Conservation (phyloP, 1,284 basidiomycete species). For the Naganishia albida region DNA sequence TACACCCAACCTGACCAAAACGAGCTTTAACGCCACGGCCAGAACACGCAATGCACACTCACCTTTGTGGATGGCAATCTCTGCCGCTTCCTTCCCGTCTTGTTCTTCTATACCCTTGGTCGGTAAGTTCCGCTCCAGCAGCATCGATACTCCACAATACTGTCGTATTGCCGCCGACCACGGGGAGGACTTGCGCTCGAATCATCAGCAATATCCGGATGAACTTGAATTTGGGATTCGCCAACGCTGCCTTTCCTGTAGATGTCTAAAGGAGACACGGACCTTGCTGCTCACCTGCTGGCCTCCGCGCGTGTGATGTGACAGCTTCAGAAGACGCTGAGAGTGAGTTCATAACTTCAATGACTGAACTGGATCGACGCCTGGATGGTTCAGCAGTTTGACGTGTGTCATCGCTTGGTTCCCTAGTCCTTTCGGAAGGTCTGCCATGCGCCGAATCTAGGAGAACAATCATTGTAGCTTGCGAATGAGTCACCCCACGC, state of each 20-base stretch:
- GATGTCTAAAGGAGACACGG: not conserved
- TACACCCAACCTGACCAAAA: constrained; percentile 15
- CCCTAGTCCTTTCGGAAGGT: not conserved
- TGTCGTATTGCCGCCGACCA: constrained; percentile 5
- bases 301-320: not conserved
- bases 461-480: not conserved
- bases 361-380: not conserved
- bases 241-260: not conserved
- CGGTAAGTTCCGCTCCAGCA: constrained; percentile 23
- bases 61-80: constrained; percentile 20
- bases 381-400: not conserved
- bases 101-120: constrained; percentile 11
- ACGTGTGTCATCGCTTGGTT: not conserved
- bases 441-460: not conserved
- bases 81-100: constrained; percentile 22
- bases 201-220: not conserved
- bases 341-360: not conserved
- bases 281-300: too few species aligned
- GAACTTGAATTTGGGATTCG: not conserved
- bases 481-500: not conserved
- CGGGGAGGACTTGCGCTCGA: not conserved
- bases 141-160: constrained; percentile 21
- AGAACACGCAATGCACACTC: not conserved
- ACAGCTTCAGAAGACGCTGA: not conserved
- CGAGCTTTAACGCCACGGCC: not conserved